These are phyloP conservation scores for Raddia guianensis DNA, from an alignment of 176 grass and related monocot species.

Conservation along the genomic window DNA sequence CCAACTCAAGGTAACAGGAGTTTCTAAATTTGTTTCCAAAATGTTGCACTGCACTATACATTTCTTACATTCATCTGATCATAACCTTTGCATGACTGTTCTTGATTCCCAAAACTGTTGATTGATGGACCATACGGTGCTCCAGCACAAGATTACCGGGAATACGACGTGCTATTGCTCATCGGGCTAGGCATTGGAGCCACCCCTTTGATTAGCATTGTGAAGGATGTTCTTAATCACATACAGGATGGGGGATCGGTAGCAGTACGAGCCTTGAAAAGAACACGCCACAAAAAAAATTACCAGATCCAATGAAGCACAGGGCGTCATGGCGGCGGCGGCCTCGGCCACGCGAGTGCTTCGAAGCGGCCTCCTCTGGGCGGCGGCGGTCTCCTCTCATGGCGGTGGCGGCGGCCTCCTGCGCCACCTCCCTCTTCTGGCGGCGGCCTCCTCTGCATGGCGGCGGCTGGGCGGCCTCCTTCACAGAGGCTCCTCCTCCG, in stretches of 20 bases:
- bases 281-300: too few relatives aligned
- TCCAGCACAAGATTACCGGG: conserved; percentile 83
- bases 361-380: too few relatives aligned
- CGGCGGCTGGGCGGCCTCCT: too few relatives aligned
- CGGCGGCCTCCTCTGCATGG: too few relatives aligned
- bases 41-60: conserved; percentile 4
- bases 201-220: conserved; percentile 93
- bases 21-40: not conserved
- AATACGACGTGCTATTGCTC: conserved; percentile 87
- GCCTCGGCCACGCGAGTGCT: too few relatives aligned
- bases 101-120: conserved; percentile 78
- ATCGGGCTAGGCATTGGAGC: conserved; percentile 93
- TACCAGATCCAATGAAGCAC: too few relatives aligned
- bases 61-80: not conserved
- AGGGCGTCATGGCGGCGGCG: too few relatives aligned
- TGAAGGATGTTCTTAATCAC: conserved; percentile 94
- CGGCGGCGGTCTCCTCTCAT: too few relatives aligned
- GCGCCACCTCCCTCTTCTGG: too few relatives aligned
- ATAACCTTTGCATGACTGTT: conserved; percentile 7
- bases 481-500: too few relatives aligned
- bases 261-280: conserved; percentile 20
- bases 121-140: conserved; percentile 93
- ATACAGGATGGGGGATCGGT: conserved; percentile 60
- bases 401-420: too few relatives aligned
- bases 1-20: conserved; percentile 40